Conservation (phyloP, 2,329 filamentous ascomycete species). For the Penicillium thymicola region DNA sequence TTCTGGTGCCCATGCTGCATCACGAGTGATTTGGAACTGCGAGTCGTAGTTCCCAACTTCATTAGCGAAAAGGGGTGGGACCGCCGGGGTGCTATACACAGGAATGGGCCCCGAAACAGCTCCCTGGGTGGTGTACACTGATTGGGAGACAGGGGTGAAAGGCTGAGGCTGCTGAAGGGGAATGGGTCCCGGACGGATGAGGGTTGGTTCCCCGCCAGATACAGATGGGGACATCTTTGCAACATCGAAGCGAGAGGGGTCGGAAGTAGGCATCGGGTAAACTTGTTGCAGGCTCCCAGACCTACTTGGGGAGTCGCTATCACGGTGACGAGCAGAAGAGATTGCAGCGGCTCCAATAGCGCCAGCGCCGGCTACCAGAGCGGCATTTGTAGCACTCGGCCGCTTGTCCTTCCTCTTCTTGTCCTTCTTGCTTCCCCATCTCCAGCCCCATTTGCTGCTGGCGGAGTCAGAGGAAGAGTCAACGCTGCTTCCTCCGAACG, state of each 20-base stretch:
- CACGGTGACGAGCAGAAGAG: slow-evolving; percentile 35
- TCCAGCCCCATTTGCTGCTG: slow-evolving; percentile 58
- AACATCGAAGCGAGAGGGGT: slow-evolving; percentile 62
- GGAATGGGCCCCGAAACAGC: slow-evolving; percentile 31
- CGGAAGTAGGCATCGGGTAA: slow-evolving; percentile 64
- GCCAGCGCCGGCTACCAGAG: slow-evolving; percentile 43
- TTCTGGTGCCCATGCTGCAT: slow-evolving; percentile 12
- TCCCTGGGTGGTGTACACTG: slow-evolving; percentile 57
- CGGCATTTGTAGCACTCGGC: slow-evolving; percentile 27
- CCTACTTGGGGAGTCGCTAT: slow-evolving; percentile 36
- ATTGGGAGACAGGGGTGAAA: slow-evolving; percentile 66
- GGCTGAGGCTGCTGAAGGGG: slow-evolving; percentile 85
- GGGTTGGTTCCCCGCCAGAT: slow-evolving; percentile 25
- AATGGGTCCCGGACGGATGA: slow-evolving; percentile 56
- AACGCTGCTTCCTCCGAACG: slow-evolving; percentile 57
- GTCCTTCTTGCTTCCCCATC: slow-evolving; percentile 53
- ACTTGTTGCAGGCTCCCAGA: slow-evolving; percentile 54
- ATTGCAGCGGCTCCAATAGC: slow-evolving; percentile 44
- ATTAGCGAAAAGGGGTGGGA: slow-evolving; percentile 41
- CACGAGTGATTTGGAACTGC: slow-evolving; percentile 12
- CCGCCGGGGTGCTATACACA: slow-evolving; percentile 41
- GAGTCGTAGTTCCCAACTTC: slow-evolving; percentile 20
- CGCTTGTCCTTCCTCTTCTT: slow-evolving; percentile 37
- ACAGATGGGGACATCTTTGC: slow-evolving; percentile 30
- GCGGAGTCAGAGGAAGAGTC: slow-evolving; percentile 58